Evolutionary conservation across 768 basidiomycete genomes (phyloP).

Genomic region (Coprinopsis sp.): DNA sequence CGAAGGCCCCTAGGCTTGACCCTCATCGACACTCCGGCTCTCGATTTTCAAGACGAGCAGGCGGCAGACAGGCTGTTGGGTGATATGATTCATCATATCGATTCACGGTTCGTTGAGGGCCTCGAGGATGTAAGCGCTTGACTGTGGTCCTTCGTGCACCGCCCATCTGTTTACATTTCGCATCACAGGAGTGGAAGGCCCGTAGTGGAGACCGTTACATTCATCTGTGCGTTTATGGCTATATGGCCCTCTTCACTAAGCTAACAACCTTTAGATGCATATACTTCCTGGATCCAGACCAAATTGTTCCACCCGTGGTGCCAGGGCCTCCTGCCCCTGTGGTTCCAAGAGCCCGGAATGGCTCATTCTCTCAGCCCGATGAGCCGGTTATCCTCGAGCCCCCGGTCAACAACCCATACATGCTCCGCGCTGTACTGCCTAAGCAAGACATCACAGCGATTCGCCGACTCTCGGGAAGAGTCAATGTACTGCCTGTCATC

Average conservation of each 20-base stretch:
- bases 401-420: constrained; percentile 67
- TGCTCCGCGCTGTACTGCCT: constrained; percentile 65
- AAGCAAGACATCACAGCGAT: constrained; percentile 71
- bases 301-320: constrained; percentile 67
- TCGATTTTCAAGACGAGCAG: constrained; percentile 67
- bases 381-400: constrained; percentile 80
- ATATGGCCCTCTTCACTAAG: constrained; percentile 4
- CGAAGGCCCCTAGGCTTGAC: constrained; percentile 55
- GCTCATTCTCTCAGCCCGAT: constrained; percentile 69
- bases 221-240: constrained; percentile 57
- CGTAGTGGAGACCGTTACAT: constrained; percentile 72
- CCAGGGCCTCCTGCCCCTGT: constrained; percentile 63
- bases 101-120: constrained; percentile 67
- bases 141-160: constrained; percentile 16
- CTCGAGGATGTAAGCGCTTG: constrained; percentile 66
- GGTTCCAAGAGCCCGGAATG: constrained; percentile 62
- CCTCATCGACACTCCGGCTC: constrained; percentile 77
- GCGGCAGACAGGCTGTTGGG: constrained; percentile 57
- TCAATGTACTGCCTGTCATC: constrained; percentile 86
- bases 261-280: constrained; percentile 52
- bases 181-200: constrained; percentile 62
- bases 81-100: constrained; percentile 70
- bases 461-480: constrained; percentile 71
- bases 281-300: constrained; percentile 83
- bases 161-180: constrained; percentile 13